Conservation (phyloP, 768 basidiomycete species). For the Auricularia sp. region DNA sequence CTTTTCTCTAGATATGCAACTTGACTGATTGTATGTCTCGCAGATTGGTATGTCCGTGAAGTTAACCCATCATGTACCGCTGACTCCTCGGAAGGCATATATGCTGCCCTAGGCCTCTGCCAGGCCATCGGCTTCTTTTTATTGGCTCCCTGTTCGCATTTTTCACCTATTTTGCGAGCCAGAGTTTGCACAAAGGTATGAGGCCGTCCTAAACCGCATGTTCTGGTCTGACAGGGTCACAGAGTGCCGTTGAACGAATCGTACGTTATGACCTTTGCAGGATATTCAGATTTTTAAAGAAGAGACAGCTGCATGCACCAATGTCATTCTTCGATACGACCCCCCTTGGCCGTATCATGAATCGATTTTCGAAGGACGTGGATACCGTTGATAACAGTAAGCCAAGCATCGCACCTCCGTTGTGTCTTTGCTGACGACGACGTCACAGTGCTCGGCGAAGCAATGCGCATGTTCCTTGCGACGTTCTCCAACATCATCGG, state of each 20-base stretch:
- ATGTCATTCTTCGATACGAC: conserved; percentile 89
- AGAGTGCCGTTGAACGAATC: conserved; percentile 42
- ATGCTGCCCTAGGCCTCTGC: conserved; percentile 58
- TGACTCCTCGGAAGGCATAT: conserved; percentile 25
- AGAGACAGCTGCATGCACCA: conserved; percentile 50
- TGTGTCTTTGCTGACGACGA: neutral
- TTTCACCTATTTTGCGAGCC: conserved; percentile 71
- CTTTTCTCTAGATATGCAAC: neutral
- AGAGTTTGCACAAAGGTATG: conserved; percentile 42
- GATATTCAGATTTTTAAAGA: neutral
- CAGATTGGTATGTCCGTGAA: conserved; percentile 48
- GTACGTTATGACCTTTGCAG: conserved; percentile 34
- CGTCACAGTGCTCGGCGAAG: conserved; percentile 32
- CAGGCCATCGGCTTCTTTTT: conserved; percentile 61
- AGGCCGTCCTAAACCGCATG: neutral
- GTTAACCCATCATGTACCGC: too few species aligned
- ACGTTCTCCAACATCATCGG: conserved; percentile 61
- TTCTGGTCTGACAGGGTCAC: neutral
- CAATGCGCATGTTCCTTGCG: conserved; percentile 58
- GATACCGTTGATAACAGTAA: conserved; percentile 71
- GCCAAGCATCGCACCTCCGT: too few species aligned
- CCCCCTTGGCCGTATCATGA: conserved; percentile 82
- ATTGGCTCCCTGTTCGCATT: conserved; percentile 56
- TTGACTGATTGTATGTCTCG: neutral
- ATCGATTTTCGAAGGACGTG: conserved; percentile 80